Conservation (phyloP, 139 green algal genomes). For the Volvox africanus region DNA sequence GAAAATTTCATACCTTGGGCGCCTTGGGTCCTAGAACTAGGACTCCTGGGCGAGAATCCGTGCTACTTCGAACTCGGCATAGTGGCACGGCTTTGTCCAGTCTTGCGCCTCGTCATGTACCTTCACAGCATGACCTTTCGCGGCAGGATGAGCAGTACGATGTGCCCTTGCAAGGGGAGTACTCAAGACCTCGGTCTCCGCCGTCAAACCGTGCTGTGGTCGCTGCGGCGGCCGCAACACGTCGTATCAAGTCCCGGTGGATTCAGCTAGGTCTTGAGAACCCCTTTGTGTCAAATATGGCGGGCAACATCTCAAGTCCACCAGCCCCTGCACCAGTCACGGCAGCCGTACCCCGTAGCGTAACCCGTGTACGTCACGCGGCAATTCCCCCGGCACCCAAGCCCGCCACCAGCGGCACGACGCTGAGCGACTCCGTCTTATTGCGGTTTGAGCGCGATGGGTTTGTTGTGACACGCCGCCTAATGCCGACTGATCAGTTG, state of each 20-base stretch:
- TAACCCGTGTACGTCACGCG: background rate
- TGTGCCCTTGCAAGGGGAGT: background rate
- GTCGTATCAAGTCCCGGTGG: background rate
- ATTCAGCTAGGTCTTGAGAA: background rate
- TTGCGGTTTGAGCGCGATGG: conserved; percentile 62
- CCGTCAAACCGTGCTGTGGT: background rate
- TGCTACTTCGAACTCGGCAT: too few species aligned
- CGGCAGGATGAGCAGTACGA: background rate
- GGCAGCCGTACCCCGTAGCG: background rate
- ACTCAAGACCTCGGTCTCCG: background rate
- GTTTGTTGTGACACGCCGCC: conserved; percentile 45
- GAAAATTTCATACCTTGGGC: too few species aligned
- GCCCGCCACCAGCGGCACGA: background rate
- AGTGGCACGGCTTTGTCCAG: background rate
- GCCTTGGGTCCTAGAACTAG: too few species aligned
- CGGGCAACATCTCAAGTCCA: background rate
- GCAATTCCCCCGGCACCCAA: background rate
- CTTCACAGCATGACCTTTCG: background rate
- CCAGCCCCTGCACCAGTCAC: background rate
- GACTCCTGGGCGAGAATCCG: too few species aligned
- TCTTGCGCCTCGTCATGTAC: background rate
- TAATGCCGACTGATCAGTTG: conserved; percentile 23
- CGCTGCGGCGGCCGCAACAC: background rate
- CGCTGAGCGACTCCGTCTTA: background rate
- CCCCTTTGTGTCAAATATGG: background rate